Evolutionary conservation across 208 protist genomes (phyloP), one percentile per base, ranked within the genome.

Genomic region (Phytomonas francai): DNA sequence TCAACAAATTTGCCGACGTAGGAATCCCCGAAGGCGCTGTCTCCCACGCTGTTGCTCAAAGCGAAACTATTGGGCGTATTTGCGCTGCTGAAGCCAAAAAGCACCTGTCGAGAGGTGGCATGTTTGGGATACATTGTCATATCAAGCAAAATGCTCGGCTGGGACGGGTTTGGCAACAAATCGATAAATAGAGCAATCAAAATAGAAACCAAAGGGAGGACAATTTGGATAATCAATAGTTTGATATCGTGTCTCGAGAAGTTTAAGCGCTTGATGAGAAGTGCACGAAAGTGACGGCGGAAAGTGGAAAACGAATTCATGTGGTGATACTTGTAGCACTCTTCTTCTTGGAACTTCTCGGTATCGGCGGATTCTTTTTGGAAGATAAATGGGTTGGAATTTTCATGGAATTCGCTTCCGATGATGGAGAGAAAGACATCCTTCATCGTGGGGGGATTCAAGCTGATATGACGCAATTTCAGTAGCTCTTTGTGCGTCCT

Each of bases 371-470:
- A 45, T 45, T 45, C 19, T 1, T 2, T 7, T 45, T 45, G 1
- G 39, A 7, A 2, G 39, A 16, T 45, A 1, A 45, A 11, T 16
- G 39, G 39, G 39, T 45, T 45, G 11, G 0, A 11, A 14, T 14
- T 45, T 45, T 45, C 39, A 7, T 45, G 39, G 39, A 16, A 3
- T 45, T 45, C 12, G 1, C 19, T 14, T 45, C 4, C 39, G 39
- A 77, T 87, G 29, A 83, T 57, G 36, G 61, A 77, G 64, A 88
- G 78, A 69, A 96, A 91, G 2, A 96, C 91, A 67, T 96, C 84
- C 75, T 92, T 83, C 42, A 96, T 71, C 51, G 91, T 92, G 51
- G 91, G 83, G 54, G 92, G 71, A 66, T 81, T 84, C 39, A 95
- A 68, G 25, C 77, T 77, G 31, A 89, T 80, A 22, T 76, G 81